Percentiles rank a stretch among this genome's conserved stretches.
Conservation (phyloP, 345 rosid genomes). For the Kandelia obovata region DNA sequence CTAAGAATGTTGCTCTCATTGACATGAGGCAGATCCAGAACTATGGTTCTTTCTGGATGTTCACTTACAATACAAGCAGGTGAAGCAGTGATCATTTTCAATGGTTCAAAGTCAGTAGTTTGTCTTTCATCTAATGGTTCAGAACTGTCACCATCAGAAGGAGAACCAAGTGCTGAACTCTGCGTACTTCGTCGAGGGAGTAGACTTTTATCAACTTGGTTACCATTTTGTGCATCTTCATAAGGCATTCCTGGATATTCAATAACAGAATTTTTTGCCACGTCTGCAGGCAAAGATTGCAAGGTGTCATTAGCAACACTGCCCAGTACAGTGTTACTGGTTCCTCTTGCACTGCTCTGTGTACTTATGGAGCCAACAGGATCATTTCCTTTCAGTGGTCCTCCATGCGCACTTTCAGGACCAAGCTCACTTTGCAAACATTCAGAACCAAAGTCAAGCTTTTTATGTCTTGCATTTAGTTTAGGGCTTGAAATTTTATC, state of each 20-base stretch:
- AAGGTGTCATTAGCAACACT: constrained; percentile 15
- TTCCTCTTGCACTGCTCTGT: constrained; percentile 12
- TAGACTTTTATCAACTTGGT: constrained; percentile 16
- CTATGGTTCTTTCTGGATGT: constrained; percentile 1
- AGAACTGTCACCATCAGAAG: constrained; percentile 3
- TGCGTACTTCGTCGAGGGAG: constrained; percentile 14
- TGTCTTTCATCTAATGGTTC: constrained; percentile 21
- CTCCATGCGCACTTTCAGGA: constrained; percentile 11
- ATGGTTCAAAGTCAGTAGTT: constrained; percentile 6
- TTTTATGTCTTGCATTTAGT: constrained; percentile 6
- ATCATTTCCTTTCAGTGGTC: constrained; percentile 20
- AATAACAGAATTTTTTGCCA: constrained; percentile 14
- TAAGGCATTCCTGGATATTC: constrained; percentile 15
- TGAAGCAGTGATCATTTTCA: constrained; percentile 2
- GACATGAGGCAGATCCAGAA: constrained; percentile 22
- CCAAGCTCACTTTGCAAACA: constrained; percentile 3
- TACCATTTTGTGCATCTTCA: constrained; percentile 12
- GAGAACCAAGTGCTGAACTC: not conserved
- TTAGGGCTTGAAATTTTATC: constrained; percentile 3
- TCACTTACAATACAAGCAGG: constrained; percentile 5
- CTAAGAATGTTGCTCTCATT: constrained; percentile 9
- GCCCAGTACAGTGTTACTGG: constrained; percentile 11
- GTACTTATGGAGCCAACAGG: constrained; percentile 13
- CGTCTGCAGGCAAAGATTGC: constrained; percentile 12
- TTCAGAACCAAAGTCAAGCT: constrained; percentile 18